Evolutionary conservation across 73 alveolate species (phyloP).

Genomic region (Tetrahymena thermophila): DNA sequence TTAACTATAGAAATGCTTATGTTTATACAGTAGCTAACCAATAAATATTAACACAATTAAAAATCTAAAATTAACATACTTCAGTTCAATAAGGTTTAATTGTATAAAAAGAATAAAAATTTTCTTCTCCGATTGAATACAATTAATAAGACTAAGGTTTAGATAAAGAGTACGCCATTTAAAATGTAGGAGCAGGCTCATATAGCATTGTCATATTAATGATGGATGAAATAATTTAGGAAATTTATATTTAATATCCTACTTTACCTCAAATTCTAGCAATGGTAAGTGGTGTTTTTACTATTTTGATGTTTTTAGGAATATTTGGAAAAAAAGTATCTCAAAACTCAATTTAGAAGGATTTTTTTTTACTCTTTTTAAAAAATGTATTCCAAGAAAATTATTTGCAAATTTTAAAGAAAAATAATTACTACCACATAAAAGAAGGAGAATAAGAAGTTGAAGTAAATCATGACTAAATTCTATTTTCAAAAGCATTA

Average conservation of each 20-base stretch:
- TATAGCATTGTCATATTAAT: too few species aligned
- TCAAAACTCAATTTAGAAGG: background rate
- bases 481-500: too few species aligned
- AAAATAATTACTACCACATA: too few species aligned
- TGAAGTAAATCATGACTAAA: too few species aligned
- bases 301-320: background rate
- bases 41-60: background rate
- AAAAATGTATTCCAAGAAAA: too few species aligned
- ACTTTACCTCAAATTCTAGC: background rate
- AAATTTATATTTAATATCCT: background rate
- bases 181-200: background rate
- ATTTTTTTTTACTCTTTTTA: too few species aligned
- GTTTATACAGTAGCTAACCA: background rate
- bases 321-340: background rate
- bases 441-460: too few species aligned
- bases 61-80: too few species aligned
- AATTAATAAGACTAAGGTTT: background rate
- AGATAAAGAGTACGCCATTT: background rate
- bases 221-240: background rate
- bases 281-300: background rate
- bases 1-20: background rate
- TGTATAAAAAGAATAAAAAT: too few species aligned
- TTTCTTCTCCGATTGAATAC: background rate
- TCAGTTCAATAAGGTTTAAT: background rate
- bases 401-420: background rate